Percentiles rank a stretch among this genome's conserved stretches.
These are phyloP conservation scores for Ophiocordyceps camponoti-leonardi DNA, from an alignment of 2,329 filamentous ascomycete species.

Conservation along the genomic window DNA sequence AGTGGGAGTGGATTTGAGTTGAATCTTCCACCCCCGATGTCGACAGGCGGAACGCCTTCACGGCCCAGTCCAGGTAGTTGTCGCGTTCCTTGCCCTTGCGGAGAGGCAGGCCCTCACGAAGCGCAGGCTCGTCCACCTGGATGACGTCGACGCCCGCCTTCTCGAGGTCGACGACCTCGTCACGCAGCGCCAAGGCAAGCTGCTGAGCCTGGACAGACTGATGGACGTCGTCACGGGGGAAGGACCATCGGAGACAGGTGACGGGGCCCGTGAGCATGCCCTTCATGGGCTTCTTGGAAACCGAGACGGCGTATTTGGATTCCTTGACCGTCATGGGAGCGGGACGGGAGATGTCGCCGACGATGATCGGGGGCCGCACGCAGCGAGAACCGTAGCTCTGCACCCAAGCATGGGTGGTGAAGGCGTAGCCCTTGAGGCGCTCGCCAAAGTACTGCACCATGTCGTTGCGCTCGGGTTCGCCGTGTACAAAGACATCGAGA, in stretches of 20 bases:
- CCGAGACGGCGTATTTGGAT: slow-evolving; percentile 92
- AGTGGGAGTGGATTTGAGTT: slow-evolving; percentile 99
- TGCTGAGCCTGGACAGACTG: slow-evolving; percentile 98
- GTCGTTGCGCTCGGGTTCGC: slow-evolving; percentile 99
- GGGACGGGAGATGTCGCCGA: slow-evolving; percentile 94
- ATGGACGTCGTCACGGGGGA: slow-evolving; percentile 98
- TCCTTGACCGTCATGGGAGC: slow-evolving; percentile 99
- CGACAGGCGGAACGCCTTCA: slow-evolving; percentile 93
- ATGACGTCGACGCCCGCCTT: slow-evolving; percentile 93
- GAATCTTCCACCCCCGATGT: slow-evolving; percentile 86
- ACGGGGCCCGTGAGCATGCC: slow-evolving; percentile 99
- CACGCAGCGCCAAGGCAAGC: slow-evolving; percentile 92
- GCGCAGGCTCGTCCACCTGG: slow-evolving; percentile 97
- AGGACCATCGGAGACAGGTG: slow-evolving; percentile 98
- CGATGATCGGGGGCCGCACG: slow-evolving; percentile 94
- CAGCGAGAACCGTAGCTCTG: slow-evolving; percentile 97
- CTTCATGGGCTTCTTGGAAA: slow-evolving; percentile 99
- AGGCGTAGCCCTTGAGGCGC: slow-evolving; percentile 88
- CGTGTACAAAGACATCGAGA: slow-evolving; percentile 94
- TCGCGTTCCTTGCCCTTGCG: slow-evolving; percentile 87
- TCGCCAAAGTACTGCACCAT: slow-evolving; percentile 99
- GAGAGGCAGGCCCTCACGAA: slow-evolving; percentile 97
- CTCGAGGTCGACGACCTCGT: slow-evolving; percentile 97
- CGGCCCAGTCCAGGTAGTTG: slow-evolving; percentile 93
- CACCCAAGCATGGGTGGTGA: slow-evolving; percentile 98